These are phyloP conservation scores for Beta lomatogona DNA, from an alignment of 179 eudicot genomes.

Conservation along the genomic window DNA sequence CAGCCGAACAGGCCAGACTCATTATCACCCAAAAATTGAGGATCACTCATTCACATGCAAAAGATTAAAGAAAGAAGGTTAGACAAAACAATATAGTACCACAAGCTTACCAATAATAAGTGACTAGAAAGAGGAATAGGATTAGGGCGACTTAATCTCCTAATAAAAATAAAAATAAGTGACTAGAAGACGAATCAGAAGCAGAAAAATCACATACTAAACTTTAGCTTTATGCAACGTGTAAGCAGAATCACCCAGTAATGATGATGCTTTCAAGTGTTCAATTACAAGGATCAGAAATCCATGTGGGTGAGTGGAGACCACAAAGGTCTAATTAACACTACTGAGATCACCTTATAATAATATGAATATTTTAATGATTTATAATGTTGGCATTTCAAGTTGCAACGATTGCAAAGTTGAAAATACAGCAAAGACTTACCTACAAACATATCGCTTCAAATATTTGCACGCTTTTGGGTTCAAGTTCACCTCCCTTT, in stretches of 20 bases:
- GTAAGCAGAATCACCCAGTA: slow-evolving; percentile 16
- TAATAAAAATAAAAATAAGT: too few species aligned
- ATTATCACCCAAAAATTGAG: too few species aligned
- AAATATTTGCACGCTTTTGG: slow-evolving; percentile 5
- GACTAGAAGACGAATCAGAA: slow-evolving; percentile 3
- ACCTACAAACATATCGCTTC: neutral
- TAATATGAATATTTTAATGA: slow-evolving; percentile 21
- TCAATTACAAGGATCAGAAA: slow-evolving; percentile 36
- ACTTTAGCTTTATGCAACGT: slow-evolving; percentile 14
- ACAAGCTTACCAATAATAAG: neutral
- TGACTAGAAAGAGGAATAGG: too few species aligned
- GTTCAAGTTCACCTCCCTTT: neutral
- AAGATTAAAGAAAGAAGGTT: neutral
- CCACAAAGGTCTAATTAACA: slow-evolving; percentile 21
- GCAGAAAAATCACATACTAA: slow-evolving; percentile 10
- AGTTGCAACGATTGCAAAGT: neutral
- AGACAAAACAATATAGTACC: too few species aligned
- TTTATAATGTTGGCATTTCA: slow-evolving; percentile 10
- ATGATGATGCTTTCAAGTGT: slow-evolving; percentile 37
- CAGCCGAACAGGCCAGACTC: too few species aligned
- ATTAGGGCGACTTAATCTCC: too few species aligned
- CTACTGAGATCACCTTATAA: neutral
- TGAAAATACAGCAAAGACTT: slow-evolving; percentile 22
- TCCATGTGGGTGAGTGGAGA: slow-evolving; percentile 40
- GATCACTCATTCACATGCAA: neutral